Evolutionary conservation across 331 rosid genomes (phyloP).

Genomic region (Rosa hybrid): DNA sequence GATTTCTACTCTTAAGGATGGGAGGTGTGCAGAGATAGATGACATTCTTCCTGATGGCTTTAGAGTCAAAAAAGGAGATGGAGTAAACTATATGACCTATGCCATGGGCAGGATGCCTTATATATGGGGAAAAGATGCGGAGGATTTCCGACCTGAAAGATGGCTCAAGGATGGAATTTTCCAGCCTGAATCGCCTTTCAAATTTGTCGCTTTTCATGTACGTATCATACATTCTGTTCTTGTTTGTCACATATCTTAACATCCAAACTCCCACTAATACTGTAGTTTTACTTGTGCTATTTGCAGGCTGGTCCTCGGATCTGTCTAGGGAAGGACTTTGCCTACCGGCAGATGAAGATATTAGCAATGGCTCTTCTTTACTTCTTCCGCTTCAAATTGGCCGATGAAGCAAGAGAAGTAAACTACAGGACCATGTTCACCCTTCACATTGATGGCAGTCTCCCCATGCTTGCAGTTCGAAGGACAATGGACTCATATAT

Average conservation of each 20-base stretch:
- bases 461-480: slow-evolving; percentile 49
- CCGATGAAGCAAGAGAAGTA: slow-evolving; percentile 39
- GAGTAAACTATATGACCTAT: slow-evolving; percentile 56
- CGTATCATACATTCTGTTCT: background rate
- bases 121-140: slow-evolving; percentile 75
- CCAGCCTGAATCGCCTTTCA: slow-evolving; percentile 67
- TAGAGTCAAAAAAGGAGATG: slow-evolving; percentile 66
- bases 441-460: slow-evolving; percentile 70
- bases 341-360: slow-evolving; percentile 90
- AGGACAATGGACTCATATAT: slow-evolving; percentile 23
- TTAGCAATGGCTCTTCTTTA: slow-evolving; percentile 51
- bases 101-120: slow-evolving; percentile 79
- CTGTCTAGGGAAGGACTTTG: slow-evolving; percentile 80
- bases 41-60: slow-evolving; percentile 71
- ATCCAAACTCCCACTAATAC: background rate
- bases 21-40: slow-evolving; percentile 43
- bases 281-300: background rate
- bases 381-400: slow-evolving; percentile 58
- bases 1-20: slow-evolving; percentile 37
- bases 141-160: slow-evolving; percentile 68
- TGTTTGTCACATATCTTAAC: background rate
- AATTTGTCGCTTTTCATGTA: slow-evolving; percentile 73
- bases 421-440: slow-evolving; percentile 73
- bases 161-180: slow-evolving; percentile 66
- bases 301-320: slow-evolving; percentile 77